Conservation (phyloP, 2,329 filamentous ascomycete species). For the Monilinia fructigena region DNA sequence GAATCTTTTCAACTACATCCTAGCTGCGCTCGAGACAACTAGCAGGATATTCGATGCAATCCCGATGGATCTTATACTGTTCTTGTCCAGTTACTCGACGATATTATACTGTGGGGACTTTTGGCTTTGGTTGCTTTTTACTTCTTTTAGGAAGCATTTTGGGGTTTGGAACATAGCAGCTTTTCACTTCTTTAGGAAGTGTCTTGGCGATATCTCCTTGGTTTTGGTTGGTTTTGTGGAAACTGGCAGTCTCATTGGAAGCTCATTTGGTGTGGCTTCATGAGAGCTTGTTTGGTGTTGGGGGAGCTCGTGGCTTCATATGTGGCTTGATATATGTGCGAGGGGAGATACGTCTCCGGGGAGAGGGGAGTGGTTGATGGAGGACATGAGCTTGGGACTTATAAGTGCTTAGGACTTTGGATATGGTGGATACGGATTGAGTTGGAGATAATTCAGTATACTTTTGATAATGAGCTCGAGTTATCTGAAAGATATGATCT, state of each 20-base stretch:
- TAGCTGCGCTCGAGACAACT: conserved; percentile 17
- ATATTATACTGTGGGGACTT: background rate
- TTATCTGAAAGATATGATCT: too few species aligned
- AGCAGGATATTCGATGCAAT: conserved; percentile 11
- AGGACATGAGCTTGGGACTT: too few species aligned
- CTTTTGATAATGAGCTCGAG: too few species aligned
- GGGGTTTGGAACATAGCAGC: conserved; percentile 1
- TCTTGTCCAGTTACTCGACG: conserved; percentile 13
- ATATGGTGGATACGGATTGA: too few species aligned
- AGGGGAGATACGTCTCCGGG: too few species aligned
- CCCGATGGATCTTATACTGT: conserved; percentile 10
- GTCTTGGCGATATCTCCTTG: conserved; percentile 16
- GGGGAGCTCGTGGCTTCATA: too few species aligned
- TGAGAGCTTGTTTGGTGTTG: too few species aligned
- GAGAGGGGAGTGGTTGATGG: too few species aligned
- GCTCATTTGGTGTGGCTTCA: background rate
- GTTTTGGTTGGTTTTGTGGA: background rate
- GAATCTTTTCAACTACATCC: conserved; percentile 6
- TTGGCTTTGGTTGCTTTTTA: background rate
- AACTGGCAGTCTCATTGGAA: conserved; percentile 14
- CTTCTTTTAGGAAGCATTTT: background rate
- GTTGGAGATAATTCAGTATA: too few species aligned
- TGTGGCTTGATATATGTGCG: too few species aligned
- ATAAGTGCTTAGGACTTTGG: too few species aligned
- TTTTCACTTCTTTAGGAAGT: background rate